Evolutionary conservation across 1,284 basidiomycete genomes (phyloP).

Genomic region (Tranzscheliella williamsii): DNA sequence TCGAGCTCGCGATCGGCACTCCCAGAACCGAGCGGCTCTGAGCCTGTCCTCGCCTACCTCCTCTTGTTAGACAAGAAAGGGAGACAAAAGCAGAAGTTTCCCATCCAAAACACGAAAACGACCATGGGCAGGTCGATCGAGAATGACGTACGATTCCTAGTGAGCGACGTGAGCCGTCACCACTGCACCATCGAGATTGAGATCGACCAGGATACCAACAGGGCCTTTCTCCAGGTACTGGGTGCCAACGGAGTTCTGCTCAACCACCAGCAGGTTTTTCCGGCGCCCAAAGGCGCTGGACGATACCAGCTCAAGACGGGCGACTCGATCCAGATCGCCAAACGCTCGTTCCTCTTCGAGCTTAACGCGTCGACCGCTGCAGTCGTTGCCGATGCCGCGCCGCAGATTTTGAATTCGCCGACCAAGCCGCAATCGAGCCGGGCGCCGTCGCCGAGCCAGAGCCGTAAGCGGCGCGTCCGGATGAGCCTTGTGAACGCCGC

Average conservation of each 20-base stretch:
- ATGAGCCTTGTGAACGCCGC: slow-evolving; percentile 42
- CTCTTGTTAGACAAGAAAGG: slow-evolving; percentile 31
- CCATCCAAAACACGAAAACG: slow-evolving; percentile 21
- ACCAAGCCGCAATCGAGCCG: slow-evolving; percentile 6
- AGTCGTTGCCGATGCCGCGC: background rate
- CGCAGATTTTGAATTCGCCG: slow-evolving; percentile 9
- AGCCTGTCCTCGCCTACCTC: slow-evolving; percentile 24
- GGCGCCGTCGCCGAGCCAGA: slow-evolving; percentile 5
- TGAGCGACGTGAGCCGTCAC: slow-evolving; percentile 25
- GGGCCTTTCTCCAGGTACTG: slow-evolving; percentile 24
- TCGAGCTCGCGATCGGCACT: too few species aligned
- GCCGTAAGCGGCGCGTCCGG: slow-evolving; percentile 12
- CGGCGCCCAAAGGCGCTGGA: slow-evolving; percentile 18
- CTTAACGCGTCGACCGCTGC: too few species aligned
- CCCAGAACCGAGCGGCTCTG: background rate
- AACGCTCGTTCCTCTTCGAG: slow-evolving; percentile 26
- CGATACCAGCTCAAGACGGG: slow-evolving; percentile 26
- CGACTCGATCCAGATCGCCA: slow-evolving; percentile 19
- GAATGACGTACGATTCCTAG: slow-evolving; percentile 35
- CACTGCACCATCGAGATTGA: slow-evolving; percentile 41
- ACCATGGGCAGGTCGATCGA: slow-evolving; percentile 34
- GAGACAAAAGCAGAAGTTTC: slow-evolving; percentile 23
- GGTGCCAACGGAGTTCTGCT: slow-evolving; percentile 31
- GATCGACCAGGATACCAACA: slow-evolving; percentile 10
- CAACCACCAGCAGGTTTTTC: slow-evolving; percentile 8